A percentile compares a stretch with the other conserved stretches of the same genome.
phyloP scores from a whole-genome alignment of 306 rosid genomes.

The Alnus glutinosa region DNA sequence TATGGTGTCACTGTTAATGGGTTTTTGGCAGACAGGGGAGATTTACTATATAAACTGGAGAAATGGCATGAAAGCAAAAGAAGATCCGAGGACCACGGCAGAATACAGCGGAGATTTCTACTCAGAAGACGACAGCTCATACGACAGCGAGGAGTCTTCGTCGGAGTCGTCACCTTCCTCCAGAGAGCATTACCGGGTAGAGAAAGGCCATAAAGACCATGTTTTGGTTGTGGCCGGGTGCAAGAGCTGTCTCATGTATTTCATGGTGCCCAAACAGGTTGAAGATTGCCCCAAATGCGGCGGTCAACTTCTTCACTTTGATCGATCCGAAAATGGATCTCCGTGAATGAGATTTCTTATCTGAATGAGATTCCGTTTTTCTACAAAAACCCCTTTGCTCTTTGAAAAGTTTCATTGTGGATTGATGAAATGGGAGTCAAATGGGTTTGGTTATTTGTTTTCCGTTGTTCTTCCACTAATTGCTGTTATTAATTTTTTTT shows the following conservation, averaged over 20 bases:
- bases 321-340: conserved; percentile 69
- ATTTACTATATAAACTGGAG: conserved; percentile 95
- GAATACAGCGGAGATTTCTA: conserved; percentile 48
- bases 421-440: conserved; percentile 17
- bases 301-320: conserved; percentile 92
- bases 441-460: conserved; percentile 9
- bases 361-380: not conserved
- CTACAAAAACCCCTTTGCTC: conserved; percentile 3
- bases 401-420: conserved; percentile 13
- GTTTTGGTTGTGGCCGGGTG: conserved; percentile 96
- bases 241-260: conserved; percentile 91
- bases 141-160: conserved; percentile 80
- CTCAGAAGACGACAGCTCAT: conserved; percentile 64
- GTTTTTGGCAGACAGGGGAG: conserved; percentile 73
- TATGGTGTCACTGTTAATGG: not conserved
- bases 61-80: conserved; percentile 87
- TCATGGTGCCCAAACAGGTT: conserved; percentile 90
- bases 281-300: conserved; percentile 86
- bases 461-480: not conserved
- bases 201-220: conserved; percentile 40
- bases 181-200: conserved; percentile 25
- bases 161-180: conserved; percentile 62
- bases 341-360: conserved; percentile 35
- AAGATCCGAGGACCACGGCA: conserved; percentile 66
- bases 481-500: not conserved